phyloP scores from a whole-genome alignment of 306 rosid species.

The Pterocarpus santalinus region DNA sequence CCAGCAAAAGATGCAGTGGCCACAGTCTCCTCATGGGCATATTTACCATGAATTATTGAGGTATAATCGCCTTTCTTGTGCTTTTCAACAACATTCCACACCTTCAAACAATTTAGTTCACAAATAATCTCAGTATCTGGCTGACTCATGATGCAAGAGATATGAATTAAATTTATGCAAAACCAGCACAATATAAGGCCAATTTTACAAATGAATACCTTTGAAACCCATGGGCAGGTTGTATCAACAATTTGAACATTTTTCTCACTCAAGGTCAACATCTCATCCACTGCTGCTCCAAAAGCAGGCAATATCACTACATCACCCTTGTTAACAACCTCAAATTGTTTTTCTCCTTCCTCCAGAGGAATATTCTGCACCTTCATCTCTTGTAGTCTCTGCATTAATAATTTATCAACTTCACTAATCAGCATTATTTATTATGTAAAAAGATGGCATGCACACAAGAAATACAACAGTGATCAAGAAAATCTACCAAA shows the following conservation, averaged over 20 bases:
- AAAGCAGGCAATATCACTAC: constrained; percentile 98
- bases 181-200: not conserved
- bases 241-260: constrained; percentile 94
- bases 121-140: constrained; percentile 43
- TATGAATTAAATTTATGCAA: constrained; percentile 27
- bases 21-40: constrained; percentile 92
- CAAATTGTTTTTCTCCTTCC: constrained; percentile 80
- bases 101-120: constrained; percentile 61
- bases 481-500: constrained; percentile 3
- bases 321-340: constrained; percentile 79
- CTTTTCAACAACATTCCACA: constrained; percentile 91
- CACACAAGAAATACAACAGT: not conserved
- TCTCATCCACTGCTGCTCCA: constrained; percentile 97
- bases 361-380: constrained; percentile 76
- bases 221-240: constrained; percentile 98
- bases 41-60: constrained; percentile 92
- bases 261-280: constrained; percentile 82
- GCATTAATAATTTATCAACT: constrained; percentile 40
- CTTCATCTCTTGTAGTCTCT: constrained; percentile 90
- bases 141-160: constrained; percentile 9
- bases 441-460: not conserved
- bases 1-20: constrained; percentile 99
- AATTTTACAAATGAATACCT: constrained; percentile 60
- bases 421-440: not conserved
- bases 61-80: constrained; percentile 95